Evolutionary conservation across 495 filamentous ascomycete genomes (phyloP).

Genomic region (Peziza echinospora): DNA sequence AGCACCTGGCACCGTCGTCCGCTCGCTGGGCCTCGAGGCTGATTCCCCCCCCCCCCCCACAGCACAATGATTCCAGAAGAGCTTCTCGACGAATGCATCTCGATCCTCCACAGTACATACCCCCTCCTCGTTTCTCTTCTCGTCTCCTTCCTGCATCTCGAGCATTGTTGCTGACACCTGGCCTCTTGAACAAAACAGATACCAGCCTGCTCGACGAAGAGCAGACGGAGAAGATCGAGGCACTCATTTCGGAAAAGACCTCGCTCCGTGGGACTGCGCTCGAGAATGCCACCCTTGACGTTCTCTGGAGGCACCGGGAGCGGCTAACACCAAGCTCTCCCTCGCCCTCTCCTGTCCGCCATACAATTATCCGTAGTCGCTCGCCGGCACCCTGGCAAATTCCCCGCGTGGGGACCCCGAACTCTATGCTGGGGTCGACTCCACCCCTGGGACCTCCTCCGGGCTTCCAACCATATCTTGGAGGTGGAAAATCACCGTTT

Average conservation of each 20-base stretch:
- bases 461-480: conserved; percentile 63
- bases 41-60: no score
- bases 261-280: conserved; percentile 51
- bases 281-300: conserved; percentile 78
- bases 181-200: no score
- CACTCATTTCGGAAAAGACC: conserved; percentile 59
- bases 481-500: conserved; percentile 64
- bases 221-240: conserved; percentile 78
- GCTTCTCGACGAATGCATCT: conserved; percentile 73
- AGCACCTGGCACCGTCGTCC: not conserved
- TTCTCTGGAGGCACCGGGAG: conserved; percentile 77
- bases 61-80: conserved; percentile 79
- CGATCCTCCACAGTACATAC: conserved; percentile 43
- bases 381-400: conserved; percentile 89
- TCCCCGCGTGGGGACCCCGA: conserved; percentile 52
- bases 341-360: conserved; percentile 58
- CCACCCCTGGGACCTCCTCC: conserved; percentile 49
- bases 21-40: not conserved
- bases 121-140: conserved; percentile 10
- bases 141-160: not conserved
- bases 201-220: conserved; percentile 74
- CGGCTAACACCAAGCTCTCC: conserved; percentile 48
- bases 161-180: conserved; percentile 3
- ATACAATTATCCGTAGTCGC: conserved; percentile 69
- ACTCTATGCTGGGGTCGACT: conserved; percentile 55